Percentiles rank a stretch among this genome's conserved stretches.
Evolutionary conservation across 352 stramenopile species (phyloP).

Genomic region (Elongisporangium senticosum): DNA sequence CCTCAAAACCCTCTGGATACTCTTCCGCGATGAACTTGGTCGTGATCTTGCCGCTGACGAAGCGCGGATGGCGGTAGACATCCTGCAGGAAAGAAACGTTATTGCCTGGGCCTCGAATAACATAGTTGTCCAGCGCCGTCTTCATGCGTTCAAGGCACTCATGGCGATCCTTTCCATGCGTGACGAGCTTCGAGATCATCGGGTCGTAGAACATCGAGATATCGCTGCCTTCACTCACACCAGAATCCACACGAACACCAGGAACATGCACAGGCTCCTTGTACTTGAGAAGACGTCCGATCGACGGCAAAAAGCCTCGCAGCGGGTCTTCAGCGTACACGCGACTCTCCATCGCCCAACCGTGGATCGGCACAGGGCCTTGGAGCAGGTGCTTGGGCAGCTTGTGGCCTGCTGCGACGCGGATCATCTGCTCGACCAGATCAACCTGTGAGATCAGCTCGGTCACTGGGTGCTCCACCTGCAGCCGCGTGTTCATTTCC

Average conservation of each 20-base stretch:
- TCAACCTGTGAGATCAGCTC: constrained; percentile 93
- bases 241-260: constrained; percentile 89
- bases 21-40: constrained; percentile 96
- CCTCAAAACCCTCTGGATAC: constrained; percentile 93
- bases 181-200: constrained; percentile 96
- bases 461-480: constrained; percentile 95
- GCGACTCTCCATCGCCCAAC: constrained; percentile 89
- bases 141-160: constrained; percentile 86
- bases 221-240: constrained; percentile 88
- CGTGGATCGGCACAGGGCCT: constrained; percentile 49
- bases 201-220: constrained; percentile 96
- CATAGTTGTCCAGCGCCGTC: constrained; percentile 91
- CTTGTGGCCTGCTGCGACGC: constrained; percentile 87
- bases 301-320: constrained; percentile 92
- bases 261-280: constrained; percentile 74
- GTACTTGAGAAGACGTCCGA: constrained; percentile 92
- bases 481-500: constrained; percentile 97
- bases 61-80: constrained; percentile 88
- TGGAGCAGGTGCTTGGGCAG: constrained; percentile 83
- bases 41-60: constrained; percentile 91
- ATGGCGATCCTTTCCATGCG: constrained; percentile 65
- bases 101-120: constrained; percentile 92
- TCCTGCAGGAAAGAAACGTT: constrained; percentile 94
- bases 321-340: constrained; percentile 97
- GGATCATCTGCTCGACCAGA: constrained; percentile 96